These are phyloP conservation scores for Pseudogymnoascus sp. DNA, from an alignment of 2,329 filamentous ascomycete species.

Conservation along the genomic window DNA sequence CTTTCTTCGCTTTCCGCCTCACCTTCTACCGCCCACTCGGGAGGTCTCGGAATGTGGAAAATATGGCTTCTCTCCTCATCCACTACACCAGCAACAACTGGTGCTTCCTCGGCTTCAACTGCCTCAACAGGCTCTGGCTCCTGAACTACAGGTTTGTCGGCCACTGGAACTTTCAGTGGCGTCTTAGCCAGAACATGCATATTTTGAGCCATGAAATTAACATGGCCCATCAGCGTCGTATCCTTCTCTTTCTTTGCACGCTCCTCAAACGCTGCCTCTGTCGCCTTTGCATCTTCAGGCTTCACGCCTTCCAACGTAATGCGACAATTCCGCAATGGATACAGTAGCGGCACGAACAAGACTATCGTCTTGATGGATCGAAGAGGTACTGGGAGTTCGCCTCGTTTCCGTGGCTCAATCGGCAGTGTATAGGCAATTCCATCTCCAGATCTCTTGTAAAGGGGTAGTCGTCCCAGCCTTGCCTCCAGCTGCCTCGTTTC, in stretches of 20 bases:
- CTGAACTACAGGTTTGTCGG: conserved; percentile 13
- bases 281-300: conserved; percentile 47
- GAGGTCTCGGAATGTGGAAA: conserved; percentile 63
- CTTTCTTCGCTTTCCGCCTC: conserved; percentile 37
- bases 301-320: conserved; percentile 58
- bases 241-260: conserved; percentile 48
- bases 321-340: conserved; percentile 60
- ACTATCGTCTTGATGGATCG: conserved; percentile 54
- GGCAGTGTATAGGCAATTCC: conserved; percentile 63
- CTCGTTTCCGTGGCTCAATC: conserved; percentile 53
- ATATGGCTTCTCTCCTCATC: conserved; percentile 52
- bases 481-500: conserved; percentile 68
- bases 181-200: conserved; percentile 58
- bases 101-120: conserved; percentile 14
- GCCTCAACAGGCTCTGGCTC: conserved; percentile 12
- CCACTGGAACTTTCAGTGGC: conserved; percentile 27
- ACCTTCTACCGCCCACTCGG: conserved; percentile 54
- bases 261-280: conserved; percentile 57
- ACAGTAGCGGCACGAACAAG: conserved; percentile 60
- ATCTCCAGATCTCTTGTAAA: conserved; percentile 61
- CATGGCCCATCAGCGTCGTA: conserved; percentile 58
- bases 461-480: conserved; percentile 57
- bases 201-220: conserved; percentile 68
- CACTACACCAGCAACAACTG: conserved; percentile 20
- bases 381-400: conserved; percentile 52